phyloP scores from a whole-genome alignment of 148 eudicot species.

The Cornus suecica region DNA sequence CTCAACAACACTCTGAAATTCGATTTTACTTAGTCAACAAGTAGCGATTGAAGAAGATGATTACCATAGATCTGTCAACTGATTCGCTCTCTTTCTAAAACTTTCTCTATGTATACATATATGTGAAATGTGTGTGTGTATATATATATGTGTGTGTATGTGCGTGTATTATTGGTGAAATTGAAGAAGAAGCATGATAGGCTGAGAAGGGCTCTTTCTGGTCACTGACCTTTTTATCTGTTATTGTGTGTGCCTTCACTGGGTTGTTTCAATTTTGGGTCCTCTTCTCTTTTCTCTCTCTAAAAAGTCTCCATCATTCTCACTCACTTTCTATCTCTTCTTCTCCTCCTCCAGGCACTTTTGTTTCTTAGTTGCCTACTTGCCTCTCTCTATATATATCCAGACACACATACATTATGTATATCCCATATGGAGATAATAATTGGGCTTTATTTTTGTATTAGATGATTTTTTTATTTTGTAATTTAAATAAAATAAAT shows the following conservation, averaged over 20 bases:
- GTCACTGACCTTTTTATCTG: background rate
- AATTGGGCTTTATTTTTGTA: no score
- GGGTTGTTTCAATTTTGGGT: background rate
- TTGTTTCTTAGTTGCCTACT: background rate
- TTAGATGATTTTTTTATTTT: no score
- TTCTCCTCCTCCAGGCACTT: background rate
- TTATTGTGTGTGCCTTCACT: background rate
- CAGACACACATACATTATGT: background rate
- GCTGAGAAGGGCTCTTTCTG: slow-evolving; percentile 8
- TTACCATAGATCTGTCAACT: slow-evolving; percentile 5
- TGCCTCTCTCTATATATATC: background rate
- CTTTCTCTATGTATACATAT: background rate
- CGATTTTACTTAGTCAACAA: background rate
- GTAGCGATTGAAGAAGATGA: background rate
- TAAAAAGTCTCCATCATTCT: background rate
- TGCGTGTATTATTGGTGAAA: background rate
- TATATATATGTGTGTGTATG: no score
- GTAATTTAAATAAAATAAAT: no score
- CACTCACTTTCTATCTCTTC: background rate
- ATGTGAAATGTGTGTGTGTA: no score
- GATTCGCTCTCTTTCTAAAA: background rate
- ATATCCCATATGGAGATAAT: no score
- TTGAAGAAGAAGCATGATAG: slow-evolving; percentile 2
- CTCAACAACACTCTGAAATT: background rate
- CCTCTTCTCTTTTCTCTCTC: background rate